phyloP scores from a whole-genome alignment of 345 rosid genomes.

The Zanthoxylum bungeanum region DNA sequence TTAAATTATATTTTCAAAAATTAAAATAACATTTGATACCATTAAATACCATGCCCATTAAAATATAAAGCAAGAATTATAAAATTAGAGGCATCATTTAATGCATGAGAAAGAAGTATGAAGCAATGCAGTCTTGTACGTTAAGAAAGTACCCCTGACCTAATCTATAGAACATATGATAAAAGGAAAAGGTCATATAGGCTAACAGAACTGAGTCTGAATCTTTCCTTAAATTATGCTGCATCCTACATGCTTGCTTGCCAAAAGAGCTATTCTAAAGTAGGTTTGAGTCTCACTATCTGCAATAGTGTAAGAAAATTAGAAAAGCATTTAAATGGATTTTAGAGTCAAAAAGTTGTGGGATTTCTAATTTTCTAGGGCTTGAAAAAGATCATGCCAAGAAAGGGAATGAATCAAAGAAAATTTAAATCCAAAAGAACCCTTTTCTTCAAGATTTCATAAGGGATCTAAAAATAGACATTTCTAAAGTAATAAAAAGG shows the following conservation, averaged over 20 bases:
- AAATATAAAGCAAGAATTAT: not conserved
- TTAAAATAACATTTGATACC: too few relatives aligned
- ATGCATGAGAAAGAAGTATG: not conserved
- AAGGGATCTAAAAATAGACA: conserved; percentile 45
- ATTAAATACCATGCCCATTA: too few relatives aligned
- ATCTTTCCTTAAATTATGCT: conserved; percentile 24
- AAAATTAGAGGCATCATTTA: not conserved
- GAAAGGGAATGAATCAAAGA: conserved; percentile 35
- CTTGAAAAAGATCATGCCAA: conserved; percentile 52
- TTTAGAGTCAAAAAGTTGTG: conserved; percentile 48
- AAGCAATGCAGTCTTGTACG: too few relatives aligned
- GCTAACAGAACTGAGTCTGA: conserved; percentile 19
- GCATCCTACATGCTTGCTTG: not conserved
- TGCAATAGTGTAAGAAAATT: conserved; percentile 20
- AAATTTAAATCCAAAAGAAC: conserved; percentile 35
- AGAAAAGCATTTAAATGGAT: conserved; percentile 25
- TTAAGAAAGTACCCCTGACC: conserved; percentile 2
- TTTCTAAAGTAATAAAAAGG: conserved; percentile 16
- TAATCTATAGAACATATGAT: not conserved
- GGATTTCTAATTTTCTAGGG: too few relatives aligned
- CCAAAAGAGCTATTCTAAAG: conserved; percentile 9
- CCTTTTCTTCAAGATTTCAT: conserved; percentile 26
- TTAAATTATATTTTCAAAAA: too few relatives aligned
- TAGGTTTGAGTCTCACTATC: conserved; percentile 20
- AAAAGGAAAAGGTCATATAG: conserved; percentile 18